Percentiles rank a stretch among this genome's conserved stretches.
Evolutionary conservation across 108 stramenopile species (phyloP).

Genomic region (Phaeodactylum tricornutum): DNA sequence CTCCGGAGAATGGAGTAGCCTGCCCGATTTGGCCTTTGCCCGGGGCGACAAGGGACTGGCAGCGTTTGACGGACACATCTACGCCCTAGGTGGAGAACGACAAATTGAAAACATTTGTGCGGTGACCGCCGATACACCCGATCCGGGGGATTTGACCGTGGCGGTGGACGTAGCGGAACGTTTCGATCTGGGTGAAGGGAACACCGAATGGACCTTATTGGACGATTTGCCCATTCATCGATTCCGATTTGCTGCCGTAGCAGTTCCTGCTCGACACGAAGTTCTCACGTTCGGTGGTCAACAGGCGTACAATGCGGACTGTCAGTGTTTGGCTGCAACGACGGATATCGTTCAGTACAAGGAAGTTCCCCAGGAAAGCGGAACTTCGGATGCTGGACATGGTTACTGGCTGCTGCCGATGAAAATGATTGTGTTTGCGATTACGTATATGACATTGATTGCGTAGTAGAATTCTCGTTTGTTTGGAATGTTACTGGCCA

Average conservation of each 20-base stretch:
- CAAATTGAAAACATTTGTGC: constrained; percentile 25
- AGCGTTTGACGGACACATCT: constrained; percentile 32
- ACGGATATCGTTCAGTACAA: constrained; percentile 19
- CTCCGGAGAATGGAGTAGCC: constrained; percentile 20
- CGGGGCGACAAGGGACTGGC: constrained; percentile 53
- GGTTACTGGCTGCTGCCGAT: too few relatives aligned
- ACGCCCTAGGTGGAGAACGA: constrained; percentile 61
- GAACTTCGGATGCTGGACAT: too few relatives aligned
- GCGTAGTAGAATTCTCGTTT: too few relatives aligned
- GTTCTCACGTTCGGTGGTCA: constrained; percentile 72
- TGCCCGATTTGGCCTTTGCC: constrained; percentile 20
- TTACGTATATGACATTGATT: too few relatives aligned
- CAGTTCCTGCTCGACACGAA: constrained; percentile 6
- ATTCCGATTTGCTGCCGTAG: constrained; percentile 57
- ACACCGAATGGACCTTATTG: constrained; percentile 35
- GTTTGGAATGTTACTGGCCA: too few relatives aligned
- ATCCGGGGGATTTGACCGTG: constrained; percentile 21
- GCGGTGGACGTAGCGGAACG: constrained; percentile 46
- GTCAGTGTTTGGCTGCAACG: constrained; percentile 52
- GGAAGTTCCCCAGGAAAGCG: too few relatives aligned
- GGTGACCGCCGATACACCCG: constrained; percentile 15
- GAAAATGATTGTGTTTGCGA: too few relatives aligned
- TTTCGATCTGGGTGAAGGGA: constrained; percentile 14
- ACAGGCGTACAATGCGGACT: constrained; percentile 32
- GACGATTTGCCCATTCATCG: constrained; percentile 33